phyloP scores from a whole-genome alignment of 345 rosid genomes.

The Capsella bursapastoris region DNA sequence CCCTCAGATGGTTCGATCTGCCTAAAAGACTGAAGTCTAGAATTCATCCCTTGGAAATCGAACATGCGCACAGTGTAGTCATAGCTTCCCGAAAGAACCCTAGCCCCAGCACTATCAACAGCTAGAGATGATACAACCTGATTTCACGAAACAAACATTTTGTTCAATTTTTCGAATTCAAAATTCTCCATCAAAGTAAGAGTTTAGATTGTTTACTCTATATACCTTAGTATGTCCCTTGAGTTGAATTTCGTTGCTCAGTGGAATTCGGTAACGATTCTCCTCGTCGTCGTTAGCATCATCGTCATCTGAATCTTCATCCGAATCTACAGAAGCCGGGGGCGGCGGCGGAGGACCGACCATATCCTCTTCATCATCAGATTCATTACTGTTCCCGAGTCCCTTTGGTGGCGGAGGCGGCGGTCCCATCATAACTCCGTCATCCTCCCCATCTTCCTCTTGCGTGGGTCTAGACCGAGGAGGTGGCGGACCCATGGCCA shows the following conservation, averaged over 20 bases:
- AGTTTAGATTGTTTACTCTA: conserved; percentile 10
- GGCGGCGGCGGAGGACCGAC: conserved; percentile 72
- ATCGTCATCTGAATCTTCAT: conserved; percentile 54
- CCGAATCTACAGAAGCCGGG: conserved; percentile 48
- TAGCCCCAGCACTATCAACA: conserved; percentile 86
- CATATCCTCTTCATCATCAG: conserved; percentile 50
- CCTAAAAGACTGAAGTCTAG: conserved; percentile 85
- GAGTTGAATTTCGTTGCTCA: conserved; percentile 87
- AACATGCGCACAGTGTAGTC: conserved; percentile 91
- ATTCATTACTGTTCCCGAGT: conserved; percentile 34
- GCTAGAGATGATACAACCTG: conserved; percentile 91
- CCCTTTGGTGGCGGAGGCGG: conserved; percentile 47
- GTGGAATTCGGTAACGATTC: conserved; percentile 67
- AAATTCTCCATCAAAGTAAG: background rate
- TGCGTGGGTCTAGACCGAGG: conserved; percentile 36
- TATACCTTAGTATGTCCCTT: conserved; percentile 87
- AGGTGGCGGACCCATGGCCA: conserved; percentile 44
- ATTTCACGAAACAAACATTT: conserved; percentile 32
- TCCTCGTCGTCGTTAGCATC: conserved; percentile 56
- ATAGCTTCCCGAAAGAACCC: conserved; percentile 93
- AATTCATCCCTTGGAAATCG: conserved; percentile 98
- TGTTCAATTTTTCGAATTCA: conserved; percentile 22
- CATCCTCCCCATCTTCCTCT: conserved; percentile 39
- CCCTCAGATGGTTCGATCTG: conserved; percentile 95
- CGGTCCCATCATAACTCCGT: conserved; percentile 58